Percentiles rank a stretch among this genome's conserved stretches.
Conservation (phyloP, 1,139 yeast genomes). For the Lizanozyma gosingica region DNA sequence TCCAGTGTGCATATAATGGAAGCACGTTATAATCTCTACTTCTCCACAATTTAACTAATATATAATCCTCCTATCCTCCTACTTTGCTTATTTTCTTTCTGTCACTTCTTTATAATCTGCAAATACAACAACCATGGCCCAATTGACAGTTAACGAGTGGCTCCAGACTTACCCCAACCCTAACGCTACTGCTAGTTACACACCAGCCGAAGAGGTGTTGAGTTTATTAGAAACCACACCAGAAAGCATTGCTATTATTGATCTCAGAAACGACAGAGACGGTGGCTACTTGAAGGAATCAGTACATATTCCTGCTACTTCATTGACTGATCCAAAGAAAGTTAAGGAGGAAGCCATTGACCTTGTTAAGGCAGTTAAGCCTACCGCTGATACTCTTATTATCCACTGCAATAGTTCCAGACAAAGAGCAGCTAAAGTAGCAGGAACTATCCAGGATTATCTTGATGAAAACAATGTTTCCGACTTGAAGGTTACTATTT, state of each 20-base stretch:
- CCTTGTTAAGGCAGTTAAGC: slow-evolving; percentile 3
- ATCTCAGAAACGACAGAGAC: slow-evolving; percentile 7
- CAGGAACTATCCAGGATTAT: slow-evolving; percentile 8
- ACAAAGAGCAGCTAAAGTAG: slow-evolving; percentile 7
- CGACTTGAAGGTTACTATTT: slow-evolving; percentile 5
- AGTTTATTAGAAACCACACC: slow-evolving; percentile 2
- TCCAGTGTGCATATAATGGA: too few species aligned
- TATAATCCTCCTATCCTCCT: too few species aligned
- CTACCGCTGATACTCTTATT: slow-evolving; percentile 3
- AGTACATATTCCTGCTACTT: slow-evolving; percentile 7
- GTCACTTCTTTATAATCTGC: too few species aligned
- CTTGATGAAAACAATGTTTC: slow-evolving; percentile 3
- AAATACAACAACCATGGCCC: too few species aligned
- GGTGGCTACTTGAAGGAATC: slow-evolving; percentile 5
- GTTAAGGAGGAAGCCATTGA: slow-evolving; percentile 5
- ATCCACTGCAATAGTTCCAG: slow-evolving; percentile 8
- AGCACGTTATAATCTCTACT: too few species aligned
- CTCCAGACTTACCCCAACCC: slow-evolving; percentile 5
- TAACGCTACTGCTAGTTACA: slow-evolving; percentile 3
- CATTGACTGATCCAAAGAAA: slow-evolving; percentile 3
- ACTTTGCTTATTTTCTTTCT: too few species aligned
- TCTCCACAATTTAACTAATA: too few species aligned
- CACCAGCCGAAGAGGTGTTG: slow-evolving; percentile 5
- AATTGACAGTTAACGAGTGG: slow-evolving; percentile 2
- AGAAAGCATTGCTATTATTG: slow-evolving; percentile 5